Conservation (phyloP, 2,329 filamentous ascomycete genomes). For the Sclerotinia spermophila region DNA sequence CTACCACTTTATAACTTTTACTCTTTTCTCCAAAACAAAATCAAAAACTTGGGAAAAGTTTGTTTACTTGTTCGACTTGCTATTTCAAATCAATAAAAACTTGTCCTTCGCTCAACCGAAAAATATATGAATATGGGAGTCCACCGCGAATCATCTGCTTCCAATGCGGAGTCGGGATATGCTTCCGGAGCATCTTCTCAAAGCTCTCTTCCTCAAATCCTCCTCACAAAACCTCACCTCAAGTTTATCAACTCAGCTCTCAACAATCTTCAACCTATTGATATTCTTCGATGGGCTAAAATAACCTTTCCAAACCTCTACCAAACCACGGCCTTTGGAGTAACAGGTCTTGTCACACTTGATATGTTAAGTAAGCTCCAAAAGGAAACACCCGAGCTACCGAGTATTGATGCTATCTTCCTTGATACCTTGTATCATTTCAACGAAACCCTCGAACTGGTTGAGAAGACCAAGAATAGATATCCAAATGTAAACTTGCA, state of each 20-base stretch:
- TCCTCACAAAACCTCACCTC: slow-evolving; percentile 83
- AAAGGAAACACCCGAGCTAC: slow-evolving; percentile 57
- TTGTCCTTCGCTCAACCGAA: slow-evolving; percentile 2
- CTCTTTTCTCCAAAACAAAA: not conserved
- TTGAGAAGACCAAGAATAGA: slow-evolving; percentile 67
- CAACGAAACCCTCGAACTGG: slow-evolving; percentile 68
- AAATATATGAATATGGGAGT: slow-evolving; percentile 29
- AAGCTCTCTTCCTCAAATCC: slow-evolving; percentile 66
- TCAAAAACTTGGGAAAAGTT: not conserved
- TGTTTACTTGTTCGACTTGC: not conserved
- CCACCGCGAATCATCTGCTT: slow-evolving; percentile 29
- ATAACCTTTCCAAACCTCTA: slow-evolving; percentile 85
- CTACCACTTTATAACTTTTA: not conserved
- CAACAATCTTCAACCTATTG: slow-evolving; percentile 81
- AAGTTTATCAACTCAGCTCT: slow-evolving; percentile 88
- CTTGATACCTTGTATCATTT: slow-evolving; percentile 84
- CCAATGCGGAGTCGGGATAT: slow-evolving; percentile 77
- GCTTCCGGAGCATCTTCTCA: slow-evolving; percentile 60
- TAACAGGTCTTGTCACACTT: slow-evolving; percentile 76
- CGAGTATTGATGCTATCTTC: slow-evolving; percentile 67
- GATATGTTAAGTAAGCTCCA: slow-evolving; percentile 81
- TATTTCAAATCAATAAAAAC: not conserved
- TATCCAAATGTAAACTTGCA: slow-evolving; percentile 82
- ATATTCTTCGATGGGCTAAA: slow-evolving; percentile 89
- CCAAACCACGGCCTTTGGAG: slow-evolving; percentile 79